Evolutionary conservation across 495 filamentous ascomycete genomes (phyloP).

Genomic region (Lichina pygmaea): DNA sequence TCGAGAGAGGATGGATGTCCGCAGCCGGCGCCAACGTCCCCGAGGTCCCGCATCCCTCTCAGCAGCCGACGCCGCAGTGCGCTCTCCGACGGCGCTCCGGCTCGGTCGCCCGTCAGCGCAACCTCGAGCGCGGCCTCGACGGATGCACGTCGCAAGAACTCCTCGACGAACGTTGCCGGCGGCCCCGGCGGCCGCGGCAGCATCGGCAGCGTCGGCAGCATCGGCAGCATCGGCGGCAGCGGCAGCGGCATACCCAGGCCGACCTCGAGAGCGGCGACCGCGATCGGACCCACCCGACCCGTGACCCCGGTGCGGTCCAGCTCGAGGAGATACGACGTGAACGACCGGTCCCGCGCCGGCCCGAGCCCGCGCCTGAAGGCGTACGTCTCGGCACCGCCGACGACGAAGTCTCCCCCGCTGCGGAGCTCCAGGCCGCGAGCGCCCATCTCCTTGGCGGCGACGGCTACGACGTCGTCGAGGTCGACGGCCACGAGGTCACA

Average conservation of each 20-base stretch:
- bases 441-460: conserved; percentile 47
- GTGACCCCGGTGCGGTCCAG: background rate
- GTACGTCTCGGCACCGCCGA: conserved; percentile 36
- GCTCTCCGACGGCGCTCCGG: conserved; percentile 12
- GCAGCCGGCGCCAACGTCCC: conserved; percentile 13
- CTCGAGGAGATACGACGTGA: conserved; percentile 1
- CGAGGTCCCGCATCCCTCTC: conserved; percentile 30
- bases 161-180: background rate
- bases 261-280: background rate
- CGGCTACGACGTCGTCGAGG: background rate
- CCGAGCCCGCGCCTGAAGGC: conserved; percentile 26
- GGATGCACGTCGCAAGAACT: too few relatives aligned
- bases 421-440: conserved; percentile 61
- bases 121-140: background rate
- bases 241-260: background rate
- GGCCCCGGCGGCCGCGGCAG: background rate
- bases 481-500: background rate
- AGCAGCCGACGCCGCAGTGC: conserved; percentile 20
- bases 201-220: background rate
- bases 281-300: background rate
- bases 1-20: conserved; percentile 6
- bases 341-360: background rate
- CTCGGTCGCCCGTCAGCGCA: background rate
- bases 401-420: conserved; percentile 39
- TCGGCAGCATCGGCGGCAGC: background rate